Percentiles rank a stretch among this genome's conserved stretches.
Conservation (phyloP, 2,329 filamentous ascomycete genomes). For the Gnomoniopsis smithogilvyi region DNA sequence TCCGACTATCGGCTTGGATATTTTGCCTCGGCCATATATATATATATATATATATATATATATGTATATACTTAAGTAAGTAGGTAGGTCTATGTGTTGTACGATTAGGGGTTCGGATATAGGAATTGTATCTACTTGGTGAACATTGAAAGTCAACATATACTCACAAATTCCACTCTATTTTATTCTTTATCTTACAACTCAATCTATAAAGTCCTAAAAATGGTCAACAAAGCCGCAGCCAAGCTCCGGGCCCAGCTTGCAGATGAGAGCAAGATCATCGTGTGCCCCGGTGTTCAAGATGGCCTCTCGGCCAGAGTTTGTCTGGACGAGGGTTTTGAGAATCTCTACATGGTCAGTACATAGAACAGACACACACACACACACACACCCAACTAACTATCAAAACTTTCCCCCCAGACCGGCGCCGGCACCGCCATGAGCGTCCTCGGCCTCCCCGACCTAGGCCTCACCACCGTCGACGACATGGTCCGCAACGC, state of each 20-base stretch:
- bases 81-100: too few relatives aligned
- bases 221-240: slow-evolving; percentile 22
- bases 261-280: slow-evolving; percentile 34
- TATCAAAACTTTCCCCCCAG: slow-evolving; percentile 28
- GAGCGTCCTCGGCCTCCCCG: slow-evolving; percentile 57
- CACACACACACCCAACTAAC: too few relatives aligned
- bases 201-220: not conserved
- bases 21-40: too few relatives aligned
- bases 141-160: too few relatives aligned
- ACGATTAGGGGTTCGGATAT: too few relatives aligned
- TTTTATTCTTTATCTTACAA: too few relatives aligned
- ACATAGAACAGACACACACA: too few relatives aligned
- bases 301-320: slow-evolving; percentile 66
- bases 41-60: too few relatives aligned
- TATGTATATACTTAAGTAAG: too few relatives aligned
- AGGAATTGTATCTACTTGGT: too few relatives aligned
- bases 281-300: slow-evolving; percentile 65
- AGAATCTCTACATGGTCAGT: slow-evolving; percentile 64
- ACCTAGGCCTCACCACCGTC: slow-evolving; percentile 58
- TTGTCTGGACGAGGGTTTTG: slow-evolving; percentile 59
- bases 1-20: too few relatives aligned
- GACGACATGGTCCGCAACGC: slow-evolving; percentile 63
- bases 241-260: slow-evolving; percentile 39
- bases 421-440: slow-evolving; percentile 61
- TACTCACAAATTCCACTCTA: too few relatives aligned